Base-by-base conservation (phyloP, 768 basidiomycete genomes). In the Termitomyces sp. region DNA sequence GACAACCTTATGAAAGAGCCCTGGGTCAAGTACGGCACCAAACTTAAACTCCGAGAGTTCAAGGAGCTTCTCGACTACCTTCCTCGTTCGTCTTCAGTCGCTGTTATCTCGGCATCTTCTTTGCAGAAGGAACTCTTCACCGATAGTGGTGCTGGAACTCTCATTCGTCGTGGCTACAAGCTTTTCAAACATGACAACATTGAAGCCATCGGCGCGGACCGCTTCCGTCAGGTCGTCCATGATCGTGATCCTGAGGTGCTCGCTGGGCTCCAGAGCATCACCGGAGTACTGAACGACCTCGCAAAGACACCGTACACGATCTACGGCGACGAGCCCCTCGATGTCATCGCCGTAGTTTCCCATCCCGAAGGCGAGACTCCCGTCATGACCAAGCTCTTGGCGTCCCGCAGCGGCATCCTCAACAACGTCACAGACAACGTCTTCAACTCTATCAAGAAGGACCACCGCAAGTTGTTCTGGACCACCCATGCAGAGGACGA, bases 101-200 rank as follows among this genome's bases (percentile, higher is more conserved):
- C 97, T 63, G 94, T 99, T 74, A 99, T 99, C 74, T 92, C 92
- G 50, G 86, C 94, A 51, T 80, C 91, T 60, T 85, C 86, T 64
- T 82, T 99, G 39, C 97, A 99, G 72, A 95, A 94, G 73, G 97
- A 99, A 74, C 87, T 98, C 46, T 99, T 99, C 78, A 99, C 97
- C 49, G 97, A 99, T 69, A 92, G 85, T 51, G 97, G 97, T 49
- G 97, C 97, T 9, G 97, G 97, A 20, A 98, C 97, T 0, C 90
- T 99, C 67, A 95, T 99, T 68, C 92, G 97, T 59, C 87, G 97
- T 36, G 97, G 97, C 14, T 97, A 98, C 84, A 98, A 94, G 74
- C 88, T 99, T 53, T 92, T 94, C 85, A 94, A 90, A 74, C 88
- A 97, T 65, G 74, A 77, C 57, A 83, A 80, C 58, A 80, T 98